Evolutionary conservation across 768 basidiomycete genomes (phyloP), one percentile per base, ranked within the genome.

Genomic region (Suillus placidus): DNA sequence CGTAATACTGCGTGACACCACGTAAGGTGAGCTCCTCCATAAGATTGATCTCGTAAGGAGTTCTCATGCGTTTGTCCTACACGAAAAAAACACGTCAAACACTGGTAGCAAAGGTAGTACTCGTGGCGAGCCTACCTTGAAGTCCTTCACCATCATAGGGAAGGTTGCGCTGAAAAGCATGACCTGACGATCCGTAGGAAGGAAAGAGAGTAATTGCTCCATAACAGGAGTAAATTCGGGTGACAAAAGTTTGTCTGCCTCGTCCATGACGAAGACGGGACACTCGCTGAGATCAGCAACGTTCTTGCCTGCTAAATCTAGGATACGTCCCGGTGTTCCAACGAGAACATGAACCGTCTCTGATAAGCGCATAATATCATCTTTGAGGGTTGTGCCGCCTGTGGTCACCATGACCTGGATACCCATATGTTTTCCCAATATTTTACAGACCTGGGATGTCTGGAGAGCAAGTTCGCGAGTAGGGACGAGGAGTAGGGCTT

Each of bases 81-180:
- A 62, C 14, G 56, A 64, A 43, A 38, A 43, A 71, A 60, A 32
- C 40, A 65, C 61, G 69, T 72, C 10, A 72, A 68, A 47, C 16
- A 72, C 68, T 67, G 69, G 61, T 52, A 37, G 56, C 8, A 18
- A 40, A 42, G 10, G 7, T n/a, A 51, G 34, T 47, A 32, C n/a
- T 47, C 23, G 23, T 47, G 60, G 47, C 4, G 49, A 64, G 32
- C 64, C 52, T 58, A 93, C 97, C 85, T 98, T 97, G 86, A 99
- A 99, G 78, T 98, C 95, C 79, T 98, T 98, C 75, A 99, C 97
- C 74, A 97, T 95, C 85, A 97, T 86, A 10, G 97, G 97, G 87
- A 99, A 99, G 34, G 97, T 99, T 57, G 97, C 97, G 62, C 95
- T 97, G 81, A 99, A 99, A 69, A 99, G 84, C 97, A 98, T 98